Percentiles rank a stretch among this genome's conserved stretches.
Conservation (phyloP, 2,329 filamentous ascomycete genomes). For the Botryotinia calthae region DNA sequence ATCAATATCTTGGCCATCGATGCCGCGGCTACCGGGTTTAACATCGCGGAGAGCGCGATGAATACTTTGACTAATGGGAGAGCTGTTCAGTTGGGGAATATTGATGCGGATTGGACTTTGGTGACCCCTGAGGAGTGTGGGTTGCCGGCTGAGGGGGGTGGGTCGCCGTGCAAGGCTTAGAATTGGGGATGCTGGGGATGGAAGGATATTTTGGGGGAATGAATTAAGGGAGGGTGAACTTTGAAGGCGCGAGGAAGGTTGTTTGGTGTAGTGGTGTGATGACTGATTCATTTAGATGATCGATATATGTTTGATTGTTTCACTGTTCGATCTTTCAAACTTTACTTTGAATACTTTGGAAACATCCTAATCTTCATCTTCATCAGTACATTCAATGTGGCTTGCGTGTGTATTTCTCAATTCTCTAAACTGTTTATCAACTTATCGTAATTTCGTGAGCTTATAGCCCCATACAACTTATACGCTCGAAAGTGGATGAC, state of each 20-base stretch:
- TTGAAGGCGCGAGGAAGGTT: background rate
- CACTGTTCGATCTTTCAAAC: background rate
- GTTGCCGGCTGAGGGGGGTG: conserved; percentile 23
- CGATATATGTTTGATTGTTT: background rate
- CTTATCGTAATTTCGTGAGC: background rate
- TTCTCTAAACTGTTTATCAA: background rate
- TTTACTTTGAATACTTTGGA: background rate
- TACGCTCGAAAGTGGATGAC: background rate
- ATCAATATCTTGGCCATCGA: conserved; percentile 58
- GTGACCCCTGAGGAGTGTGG: conserved; percentile 47
- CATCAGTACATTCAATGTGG: background rate
- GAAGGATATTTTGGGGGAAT: background rate
- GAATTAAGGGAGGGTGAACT: background rate
- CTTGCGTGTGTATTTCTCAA: too few relatives aligned
- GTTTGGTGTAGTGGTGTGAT: conserved; percentile 8
- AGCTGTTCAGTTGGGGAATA: conserved; percentile 49
- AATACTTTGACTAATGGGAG: conserved; percentile 54
- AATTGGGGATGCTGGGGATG: background rate
- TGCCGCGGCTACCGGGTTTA: conserved; percentile 50
- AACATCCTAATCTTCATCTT: background rate
- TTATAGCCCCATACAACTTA: background rate
- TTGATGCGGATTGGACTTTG: conserved; percentile 51
- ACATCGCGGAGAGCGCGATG: conserved; percentile 56
- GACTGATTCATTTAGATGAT: background rate
- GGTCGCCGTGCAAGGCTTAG: background rate